A percentile compares a stretch with the other conserved stretches of the same genome.
Conservation (phyloP, 75 land plant genomes). For the Adiantum capillusveneris region DNA sequence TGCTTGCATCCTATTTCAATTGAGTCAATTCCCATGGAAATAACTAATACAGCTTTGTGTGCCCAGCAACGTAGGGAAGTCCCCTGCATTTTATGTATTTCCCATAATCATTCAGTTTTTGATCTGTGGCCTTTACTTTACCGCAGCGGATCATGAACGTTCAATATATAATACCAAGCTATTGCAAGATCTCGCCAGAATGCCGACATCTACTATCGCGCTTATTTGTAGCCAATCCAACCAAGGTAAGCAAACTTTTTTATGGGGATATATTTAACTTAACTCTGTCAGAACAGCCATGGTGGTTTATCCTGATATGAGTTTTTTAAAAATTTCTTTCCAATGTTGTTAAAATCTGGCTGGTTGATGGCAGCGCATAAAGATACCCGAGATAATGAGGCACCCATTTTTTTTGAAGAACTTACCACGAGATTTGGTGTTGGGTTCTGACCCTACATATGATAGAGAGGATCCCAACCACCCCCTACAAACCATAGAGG, state of each 20-base stretch:
- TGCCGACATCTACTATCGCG: constrained; percentile 44
- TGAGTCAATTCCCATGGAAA: too few species aligned
- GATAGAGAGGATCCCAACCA: constrained; percentile 29
- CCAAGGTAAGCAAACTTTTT: constrained; percentile 24
- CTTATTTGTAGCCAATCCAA: constrained; percentile 59
- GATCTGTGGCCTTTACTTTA: too few species aligned
- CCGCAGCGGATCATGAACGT: constrained; percentile 52
- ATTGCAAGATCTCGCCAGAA: constrained; percentile 48
- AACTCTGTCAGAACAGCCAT: too few species aligned
- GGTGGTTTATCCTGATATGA: too few species aligned
- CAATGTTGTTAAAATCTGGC: too few species aligned
- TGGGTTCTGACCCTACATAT: constrained; percentile 20
- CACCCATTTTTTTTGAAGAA: constrained; percentile 32
- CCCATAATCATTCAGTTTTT: too few species aligned
- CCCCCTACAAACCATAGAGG: constrained; percentile 27
- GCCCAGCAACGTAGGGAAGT: too few species aligned
- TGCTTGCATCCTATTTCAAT: too few species aligned
- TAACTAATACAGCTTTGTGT: too few species aligned
- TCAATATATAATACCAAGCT: constrained; percentile 52
- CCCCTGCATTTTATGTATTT: too few species aligned
- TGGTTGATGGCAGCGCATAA: constrained; percentile 16
- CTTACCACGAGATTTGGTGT: constrained; percentile 23
- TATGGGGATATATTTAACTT: too few species aligned
- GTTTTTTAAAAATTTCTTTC: background rate
- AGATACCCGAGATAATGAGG: constrained; percentile 22